phyloP scores from a whole-genome alignment of 176 grass and related monocot genomes.

The Pontederia crassipes region DNA sequence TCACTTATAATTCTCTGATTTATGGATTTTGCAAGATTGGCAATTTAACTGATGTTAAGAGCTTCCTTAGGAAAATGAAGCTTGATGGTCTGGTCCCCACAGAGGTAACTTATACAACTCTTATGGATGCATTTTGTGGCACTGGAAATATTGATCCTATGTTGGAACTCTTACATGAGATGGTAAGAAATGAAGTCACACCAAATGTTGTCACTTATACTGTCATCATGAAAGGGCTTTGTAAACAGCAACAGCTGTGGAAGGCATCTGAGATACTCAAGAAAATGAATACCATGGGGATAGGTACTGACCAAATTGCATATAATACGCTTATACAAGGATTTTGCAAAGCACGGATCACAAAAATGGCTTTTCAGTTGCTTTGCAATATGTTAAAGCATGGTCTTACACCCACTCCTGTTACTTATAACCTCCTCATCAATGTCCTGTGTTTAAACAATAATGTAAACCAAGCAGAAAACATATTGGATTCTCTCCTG shows the following conservation, averaged over 20 bases:
- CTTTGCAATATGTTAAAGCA: slow-evolving; percentile 39
- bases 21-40: slow-evolving; percentile 78
- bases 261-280: slow-evolving; percentile 48
- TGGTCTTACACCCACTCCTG: slow-evolving; percentile 32
- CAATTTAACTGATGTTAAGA: slow-evolving; percentile 36
- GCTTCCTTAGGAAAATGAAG: slow-evolving; percentile 43
- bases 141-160: slow-evolving; percentile 33
- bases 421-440: slow-evolving; percentile 78
- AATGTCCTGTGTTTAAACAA: slow-evolving; percentile 55
- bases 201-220: slow-evolving; percentile 56
- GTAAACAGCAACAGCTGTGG: slow-evolving; percentile 46
- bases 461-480: slow-evolving; percentile 52
- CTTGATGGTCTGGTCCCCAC: slow-evolving; percentile 50
- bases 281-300: slow-evolving; percentile 38
- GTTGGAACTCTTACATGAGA: slow-evolving; percentile 50
- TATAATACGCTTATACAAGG: slow-evolving; percentile 82
- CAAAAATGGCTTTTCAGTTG: slow-evolving; percentile 37
- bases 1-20: slow-evolving; percentile 88
- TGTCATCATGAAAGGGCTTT: slow-evolving; percentile 81
- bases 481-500: slow-evolving; percentile 38
- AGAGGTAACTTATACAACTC: slow-evolving; percentile 54
- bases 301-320: slow-evolving; percentile 45
- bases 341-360: slow-evolving; percentile 37
- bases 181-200: slow-evolving; percentile 43
- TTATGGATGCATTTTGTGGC: slow-evolving; percentile 81